Base-by-base conservation (phyloP, 768 basidiomycete species). In the Megacollybia marginata region DNA sequence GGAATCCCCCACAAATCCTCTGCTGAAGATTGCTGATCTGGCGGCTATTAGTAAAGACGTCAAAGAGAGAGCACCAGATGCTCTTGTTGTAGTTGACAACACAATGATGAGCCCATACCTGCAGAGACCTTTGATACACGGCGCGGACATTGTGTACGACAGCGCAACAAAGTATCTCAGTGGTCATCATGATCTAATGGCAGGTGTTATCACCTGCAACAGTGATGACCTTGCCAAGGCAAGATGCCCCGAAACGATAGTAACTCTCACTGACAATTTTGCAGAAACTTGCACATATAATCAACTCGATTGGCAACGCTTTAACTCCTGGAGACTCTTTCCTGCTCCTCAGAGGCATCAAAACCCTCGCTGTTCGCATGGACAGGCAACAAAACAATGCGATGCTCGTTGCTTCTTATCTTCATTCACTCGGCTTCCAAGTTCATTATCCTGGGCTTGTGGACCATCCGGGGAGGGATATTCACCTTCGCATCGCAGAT, bases 31-130 rank as follows among this genome's bases (percentile, higher is more conserved):
- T 49, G 88, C 82, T 16, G 95, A 98, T 66, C 75, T 99, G 46
- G 86, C 85, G 6, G 73, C 72, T 23, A 95, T 99, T 58, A 82
- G 85, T 56, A 75, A 79, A 48, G 76, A 91, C 56, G 89, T 95
- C 56, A 93, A 94, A 61, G 81, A 85, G 59, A 77, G 77, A 45
- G 85, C 85, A 15, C 84, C 85, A 8, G 79, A 88, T 59, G 92
- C 92, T 2, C 58, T 92, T 56, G 70, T 94, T 48, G 88, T 94
- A 34, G 92, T 92, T 18, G 96, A 98, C 65, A 98, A 99, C 63
- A 98, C 96, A 52, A 98, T 98, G 96, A 97, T 98, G 95, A 96
- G 93, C 62, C 95, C 96, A 13, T 98, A 97, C 67, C 74, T 98
- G 8, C 93, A 95, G 62, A 73, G 94, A 50, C 96, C 96, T 10